Percentiles rank a stretch among this genome's conserved stretches.
phyloP scores from a whole-genome alignment of 768 basidiomycete genomes.

The Suillus hirtellus region DNA sequence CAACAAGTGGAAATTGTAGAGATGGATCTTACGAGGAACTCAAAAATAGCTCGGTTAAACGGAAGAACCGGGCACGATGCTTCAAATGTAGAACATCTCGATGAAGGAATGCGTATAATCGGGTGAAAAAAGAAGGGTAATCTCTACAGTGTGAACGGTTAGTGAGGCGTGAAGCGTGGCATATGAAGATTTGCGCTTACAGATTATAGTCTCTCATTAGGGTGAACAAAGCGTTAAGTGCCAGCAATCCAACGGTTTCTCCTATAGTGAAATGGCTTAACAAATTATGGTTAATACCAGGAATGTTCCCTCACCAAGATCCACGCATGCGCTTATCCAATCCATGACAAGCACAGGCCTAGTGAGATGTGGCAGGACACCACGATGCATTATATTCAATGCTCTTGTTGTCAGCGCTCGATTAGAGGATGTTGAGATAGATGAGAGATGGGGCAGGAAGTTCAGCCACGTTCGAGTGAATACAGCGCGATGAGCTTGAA shows the following conservation, averaged over 20 bases:
- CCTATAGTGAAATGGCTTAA: conserved; percentile 43
- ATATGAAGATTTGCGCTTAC: conserved; percentile 45
- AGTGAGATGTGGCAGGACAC: conserved; percentile 82
- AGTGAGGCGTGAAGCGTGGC: conserved; percentile 4
- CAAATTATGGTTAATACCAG: background rate
- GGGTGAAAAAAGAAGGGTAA: conserved; percentile 93
- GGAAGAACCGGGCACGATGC: conserved; percentile 93
- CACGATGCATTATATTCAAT: conserved; percentile 78
- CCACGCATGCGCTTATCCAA: conserved; percentile 84
- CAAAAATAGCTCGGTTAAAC: conserved; percentile 87
- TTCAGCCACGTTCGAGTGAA: conserved; percentile 83
- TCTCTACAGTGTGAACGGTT: conserved; percentile 54
- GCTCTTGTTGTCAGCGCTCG: conserved; percentile 52
- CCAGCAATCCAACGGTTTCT: conserved; percentile 82
- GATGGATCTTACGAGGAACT: conserved; percentile 74
- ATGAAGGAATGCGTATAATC: conserved; percentile 88
- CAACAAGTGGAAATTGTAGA: conserved; percentile 5
- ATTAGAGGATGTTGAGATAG: conserved; percentile 29
- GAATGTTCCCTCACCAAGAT: conserved; percentile 56
- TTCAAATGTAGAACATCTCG: conserved; percentile 87
- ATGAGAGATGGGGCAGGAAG: conserved; percentile 61
- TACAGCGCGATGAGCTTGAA: conserved; percentile 75
- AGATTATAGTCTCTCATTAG: conserved; percentile 93
- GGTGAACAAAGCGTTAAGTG: conserved; percentile 87
- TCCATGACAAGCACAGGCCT: conserved; percentile 84